These are phyloP conservation scores for Solanum hybrid DNA, from an alignment of 305 asterid species.

Conservation along the genomic window DNA sequence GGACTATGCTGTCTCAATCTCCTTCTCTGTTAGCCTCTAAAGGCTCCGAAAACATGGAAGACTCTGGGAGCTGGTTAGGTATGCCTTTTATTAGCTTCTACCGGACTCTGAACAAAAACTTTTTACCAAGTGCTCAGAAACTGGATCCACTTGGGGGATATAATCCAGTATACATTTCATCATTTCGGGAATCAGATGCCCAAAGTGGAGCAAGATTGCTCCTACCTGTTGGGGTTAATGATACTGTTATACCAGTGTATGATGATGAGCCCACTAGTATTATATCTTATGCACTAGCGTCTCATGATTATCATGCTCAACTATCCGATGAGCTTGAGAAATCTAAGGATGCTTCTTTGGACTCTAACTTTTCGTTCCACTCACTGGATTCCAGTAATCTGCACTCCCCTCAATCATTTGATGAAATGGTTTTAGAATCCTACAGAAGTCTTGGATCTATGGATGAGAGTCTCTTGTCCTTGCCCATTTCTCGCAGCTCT, in stretches of 20 bases:
- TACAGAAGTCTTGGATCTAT: constrained; percentile 47
- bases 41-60: constrained; percentile 48
- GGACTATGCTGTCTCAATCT: constrained; percentile 27
- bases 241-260: constrained; percentile 67
- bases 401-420: constrained; percentile 45
- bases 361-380: constrained; percentile 30
- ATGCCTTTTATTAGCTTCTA: constrained; percentile 68
- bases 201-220: constrained; percentile 68
- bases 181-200: constrained; percentile 56
- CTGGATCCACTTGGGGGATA: constrained; percentile 54
- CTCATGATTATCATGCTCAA: constrained; percentile 49
- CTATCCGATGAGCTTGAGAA: constrained; percentile 50
- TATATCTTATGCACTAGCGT: constrained; percentile 65
- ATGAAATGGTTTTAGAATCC: constrained; percentile 56
- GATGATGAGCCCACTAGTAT: constrained; percentile 97
- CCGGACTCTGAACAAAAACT: constrained; percentile 51
- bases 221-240: constrained; percentile 61
- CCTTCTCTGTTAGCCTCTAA: constrained; percentile 36
- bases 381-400: constrained; percentile 36
- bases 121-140: constrained; percentile 43
- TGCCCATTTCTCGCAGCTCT: background rate
- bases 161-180: constrained; percentile 60
- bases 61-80: constrained; percentile 57
- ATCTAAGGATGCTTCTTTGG: constrained; percentile 29
- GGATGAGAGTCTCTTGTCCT: constrained; percentile 52